phyloP scores from a whole-genome alignment of 1,284 basidiomycete species.

The Coriolopsis trogii region DNA sequence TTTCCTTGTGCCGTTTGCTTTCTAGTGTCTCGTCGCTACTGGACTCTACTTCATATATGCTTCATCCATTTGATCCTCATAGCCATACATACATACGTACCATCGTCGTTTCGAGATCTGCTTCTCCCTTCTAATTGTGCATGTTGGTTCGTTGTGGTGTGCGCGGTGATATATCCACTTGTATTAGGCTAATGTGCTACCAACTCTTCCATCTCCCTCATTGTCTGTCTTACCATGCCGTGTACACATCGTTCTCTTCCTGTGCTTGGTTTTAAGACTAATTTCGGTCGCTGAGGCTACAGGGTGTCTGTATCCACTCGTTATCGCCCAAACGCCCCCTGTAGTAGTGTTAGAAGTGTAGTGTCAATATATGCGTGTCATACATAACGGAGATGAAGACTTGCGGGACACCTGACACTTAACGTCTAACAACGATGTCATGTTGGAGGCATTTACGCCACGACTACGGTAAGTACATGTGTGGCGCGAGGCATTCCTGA shows the following conservation, averaged over 20 bases:
- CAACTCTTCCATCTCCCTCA: neutral
- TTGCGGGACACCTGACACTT: too few species aligned
- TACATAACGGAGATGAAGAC: too few species aligned
- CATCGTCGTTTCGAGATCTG: neutral
- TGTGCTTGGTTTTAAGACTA: neutral
- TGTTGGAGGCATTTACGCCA: too few species aligned
- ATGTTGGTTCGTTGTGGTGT: neutral
- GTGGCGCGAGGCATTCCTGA: too few species aligned
- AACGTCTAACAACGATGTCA: too few species aligned
- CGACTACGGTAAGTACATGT: too few species aligned
- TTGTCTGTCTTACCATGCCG: neutral
- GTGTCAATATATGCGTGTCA: too few species aligned
- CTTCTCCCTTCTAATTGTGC: slow-evolving; percentile 1
- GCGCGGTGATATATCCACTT: neutral
- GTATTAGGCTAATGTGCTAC: neutral
- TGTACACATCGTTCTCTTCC: neutral
- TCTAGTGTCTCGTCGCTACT: neutral
- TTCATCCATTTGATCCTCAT: neutral
- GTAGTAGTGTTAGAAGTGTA: slow-evolving; percentile 1
- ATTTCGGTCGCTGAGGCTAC: neutral
- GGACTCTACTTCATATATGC: neutral
- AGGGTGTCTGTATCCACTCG: neutral
- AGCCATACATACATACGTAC: neutral
- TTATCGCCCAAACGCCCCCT: neutral
- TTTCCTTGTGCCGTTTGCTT: neutral